Base-by-base conservation (phyloP, 1,284 basidiomycete species). In the Jaminaea rosea region DNA sequence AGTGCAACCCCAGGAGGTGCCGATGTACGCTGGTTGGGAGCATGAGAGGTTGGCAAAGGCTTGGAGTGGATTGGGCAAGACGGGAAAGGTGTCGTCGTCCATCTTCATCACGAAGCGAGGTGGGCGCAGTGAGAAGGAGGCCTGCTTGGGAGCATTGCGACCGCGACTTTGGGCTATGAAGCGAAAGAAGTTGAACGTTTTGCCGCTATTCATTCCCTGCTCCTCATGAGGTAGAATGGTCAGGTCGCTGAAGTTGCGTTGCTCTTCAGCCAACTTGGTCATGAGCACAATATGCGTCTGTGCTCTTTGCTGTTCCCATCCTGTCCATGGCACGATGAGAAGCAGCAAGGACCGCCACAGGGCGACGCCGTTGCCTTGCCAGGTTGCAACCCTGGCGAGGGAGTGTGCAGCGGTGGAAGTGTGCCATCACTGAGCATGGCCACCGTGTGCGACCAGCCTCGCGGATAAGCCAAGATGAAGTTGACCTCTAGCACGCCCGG, bases 31-130 rank as follows among this genome's bases (percentile, higher is more conserved):
- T 7, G 39, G 11, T 7, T n/a, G 19, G 17, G 17, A 24, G 19
- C 39, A 42, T n/a, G 39, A 42, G 15, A 42, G 39, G 6, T n/a
- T n/a, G 3, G 39, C 39, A 24, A 42, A 24, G 39, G 24, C 11
- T 5, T n/a, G 24, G 19, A 42, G 39, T n/a, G 24, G 39, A 21
- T 42, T 42, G 3, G 39, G 39, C 19, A 42, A 21, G 7, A 42
- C 39, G 39, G 13, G 39, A 24, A 42, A 42, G 39, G 39, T 42
- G 19, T 42, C 39, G 39, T 42, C 39, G 39, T 42, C 39, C 6
- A 23, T 42, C 39, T 42, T n/a, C 39, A 42, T 4, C 39, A 42
- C 19, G 39, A 42, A 21, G 17, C 13, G 15, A 7, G 19, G 39
- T 42, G 19, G 19, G 39, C 24, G 19, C 6, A 4, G 7, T 24